Evolutionary conservation across 257 asterid species (phyloP), one percentile per base, ranked within the genome.

Genomic region (Solanum ossicruentum): DNA sequence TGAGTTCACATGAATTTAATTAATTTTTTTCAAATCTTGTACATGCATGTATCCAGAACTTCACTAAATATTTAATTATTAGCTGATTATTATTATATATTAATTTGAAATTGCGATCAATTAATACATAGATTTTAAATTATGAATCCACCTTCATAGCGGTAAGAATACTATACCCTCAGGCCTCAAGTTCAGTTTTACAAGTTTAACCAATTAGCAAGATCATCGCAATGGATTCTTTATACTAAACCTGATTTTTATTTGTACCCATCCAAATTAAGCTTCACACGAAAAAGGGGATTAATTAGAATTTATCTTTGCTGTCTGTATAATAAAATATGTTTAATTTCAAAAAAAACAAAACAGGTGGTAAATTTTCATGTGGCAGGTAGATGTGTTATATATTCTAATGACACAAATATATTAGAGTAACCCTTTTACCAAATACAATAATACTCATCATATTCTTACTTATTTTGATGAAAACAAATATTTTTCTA

Each of bases 131-230:
- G 28, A 66, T 32, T 66, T 66, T 12, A 26, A 65, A 65, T 13
- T 28, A 13, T 32, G 5, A 32, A 32, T 15, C 21, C 21, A 0
- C 47, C 16, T 0, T 0, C 0, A 1, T 0, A 6, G 9, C 1
- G 9, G 39, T 2, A 69, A 69, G 41, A 36, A 36, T 36, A 36
- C 41, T 36, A 36, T 17, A 4, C 36, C 60, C 43, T 21, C 15
- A 75, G 12, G 43, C 60, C 43, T 21, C 15, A 75, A 21, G 43
- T 23, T 4, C 15, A 51, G 10, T 51, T 26, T 52, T 77, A 13
- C 17, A 77, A 51, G 39, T 77, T 51, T 16, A 77, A 47, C 47
- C 36, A 77, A 75, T 75, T 16, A n/a, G 26, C 47, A 23, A 26
- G 82, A 77, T 16, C 63, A 51, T 51, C 7, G n/a, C 26, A 32